Evolutionary conservation across 2,329 filamentous ascomycete species (phyloP), one percentile per base, ranked within the genome.

Genomic region (Penicillium griseofulvum): DNA sequence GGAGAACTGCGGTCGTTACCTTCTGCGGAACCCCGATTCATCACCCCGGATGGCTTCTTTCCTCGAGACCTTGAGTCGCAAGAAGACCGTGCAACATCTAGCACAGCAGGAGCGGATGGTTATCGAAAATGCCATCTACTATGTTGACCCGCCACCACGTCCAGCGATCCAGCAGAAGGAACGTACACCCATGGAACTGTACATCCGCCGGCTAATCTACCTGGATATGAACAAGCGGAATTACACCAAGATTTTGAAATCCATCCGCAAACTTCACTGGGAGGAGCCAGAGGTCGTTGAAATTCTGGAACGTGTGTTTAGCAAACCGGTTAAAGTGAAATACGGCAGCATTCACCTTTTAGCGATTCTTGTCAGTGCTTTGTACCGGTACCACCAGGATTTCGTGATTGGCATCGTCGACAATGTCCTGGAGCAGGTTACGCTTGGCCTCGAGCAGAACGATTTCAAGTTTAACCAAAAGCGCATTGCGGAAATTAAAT

Each of bases 391-490:
- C 65, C 94, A 99, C 63, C 89, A 92, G 54, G 86, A 87, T 11
- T 99, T 99, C 67, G 89, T 92, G 17, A 88, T 96, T 54, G 85
- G 84, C n/a, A 87, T 97, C 45, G 90, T 99, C 59, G 94, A 99
- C 71, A 91, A 93, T 60, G 78, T 97, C 6, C 80, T 97, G 16
- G 95, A 99, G 73, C 88, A 90, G 6, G 88, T 99, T 61, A 88
- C 84, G 0, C 83, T 95, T 61, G 94, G 94, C 1, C 80, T 99
- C 2, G 94, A 99, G 74, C 85, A 92, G 64, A 97, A 97, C 66
- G 94, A 99, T 71, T 99, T 97, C 81, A 92, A 95, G 67, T 95
- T 91, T 76, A 97, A 96, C 70, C 94, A 99, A 74, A 88, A 92
- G 56, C 88, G 94, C 22, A 87, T 99, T 59, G 90, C 95, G 3